phyloP scores from a whole-genome alignment of 768 basidiomycete species.

The Phylloporus sp. region DNA sequence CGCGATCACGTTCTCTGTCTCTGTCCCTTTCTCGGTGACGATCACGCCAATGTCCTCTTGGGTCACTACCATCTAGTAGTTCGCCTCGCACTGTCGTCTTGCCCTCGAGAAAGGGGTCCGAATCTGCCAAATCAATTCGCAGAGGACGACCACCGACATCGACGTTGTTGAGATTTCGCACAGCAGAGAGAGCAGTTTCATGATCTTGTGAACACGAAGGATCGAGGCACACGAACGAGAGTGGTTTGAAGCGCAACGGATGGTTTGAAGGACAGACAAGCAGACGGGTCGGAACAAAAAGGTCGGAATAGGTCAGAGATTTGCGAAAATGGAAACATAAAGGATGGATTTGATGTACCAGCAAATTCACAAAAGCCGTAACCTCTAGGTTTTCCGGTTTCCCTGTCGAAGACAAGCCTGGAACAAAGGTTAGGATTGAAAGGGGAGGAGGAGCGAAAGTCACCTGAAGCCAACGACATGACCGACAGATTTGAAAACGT shows the following conservation, averaged over 20 bases:
- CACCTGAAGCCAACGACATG: slow-evolving; percentile 87
- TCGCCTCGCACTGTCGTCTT: slow-evolving; percentile 86
- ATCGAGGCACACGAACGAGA: slow-evolving; percentile 15
- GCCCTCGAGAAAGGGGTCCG: slow-evolving; percentile 86
- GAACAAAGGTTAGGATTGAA: slow-evolving; percentile 1
- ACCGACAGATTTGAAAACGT: slow-evolving; percentile 84
- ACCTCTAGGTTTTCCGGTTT: slow-evolving; percentile 91
- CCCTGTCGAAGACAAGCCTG: slow-evolving; percentile 84
- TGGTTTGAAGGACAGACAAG: slow-evolving; percentile 8
- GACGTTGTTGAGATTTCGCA: slow-evolving; percentile 90
- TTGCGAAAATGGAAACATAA: slow-evolving; percentile 18
- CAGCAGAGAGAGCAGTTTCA: slow-evolving; percentile 92
- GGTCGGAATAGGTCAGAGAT: slow-evolving; percentile 37
- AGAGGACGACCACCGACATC: slow-evolving; percentile 91
- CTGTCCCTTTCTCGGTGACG: slow-evolving; percentile 48
- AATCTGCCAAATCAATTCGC: slow-evolving; percentile 91
- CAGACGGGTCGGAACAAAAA: slow-evolving; percentile 10
- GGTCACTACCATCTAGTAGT: slow-evolving; percentile 59
- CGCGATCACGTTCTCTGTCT: slow-evolving; percentile 49
- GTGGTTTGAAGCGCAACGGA: not conserved
- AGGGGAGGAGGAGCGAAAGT: not conserved
- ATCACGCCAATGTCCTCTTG: slow-evolving; percentile 36
- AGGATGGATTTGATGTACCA: slow-evolving; percentile 52
- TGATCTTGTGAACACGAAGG: slow-evolving; percentile 55
- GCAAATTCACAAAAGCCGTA: slow-evolving; percentile 94